Evolutionary conservation across 164 flowering plant genomes (phyloP), one percentile per base, ranked within the genome.

Genomic region (Protea cynaroides): DNA sequence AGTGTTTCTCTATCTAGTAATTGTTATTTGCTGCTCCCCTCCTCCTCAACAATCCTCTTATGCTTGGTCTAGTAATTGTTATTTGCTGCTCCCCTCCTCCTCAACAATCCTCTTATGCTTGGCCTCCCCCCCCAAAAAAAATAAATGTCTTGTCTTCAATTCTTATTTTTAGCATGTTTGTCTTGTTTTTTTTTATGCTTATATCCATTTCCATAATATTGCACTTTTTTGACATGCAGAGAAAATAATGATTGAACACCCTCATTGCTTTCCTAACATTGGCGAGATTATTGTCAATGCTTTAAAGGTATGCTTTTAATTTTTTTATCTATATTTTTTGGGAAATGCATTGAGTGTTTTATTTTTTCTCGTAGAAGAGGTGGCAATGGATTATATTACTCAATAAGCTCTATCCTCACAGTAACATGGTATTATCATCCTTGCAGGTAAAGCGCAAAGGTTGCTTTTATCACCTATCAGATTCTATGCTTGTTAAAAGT

Each of bases 371-470:
- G 21, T 15, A 25, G 17, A 23, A 64, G n/a, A 11, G 23, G 55
- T 1, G 9, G 1, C 46, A 1, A 50, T 50, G 13, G 21, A 17
- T 5, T 6, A 0, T 65, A 17, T 38, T n/a, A 25, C n/a, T 22
- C 15, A 38, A 15, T 36, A 22, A 18, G 15, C 12, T 25, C 25
- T 51, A 19, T 25, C 22, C 4, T 37, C 9, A 37, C 4, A 24
- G 56, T 71, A 50, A 55, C 23, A 24, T 15, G 24, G 24, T 29
- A 53, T 62, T 51, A 21, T 68, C 36, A 60, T 47, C 38, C 15
- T 65, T 59, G 56, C 73, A 91, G 97, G 88, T 88, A 11, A 80
- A 75, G 72, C 84, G 85, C 25, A 81, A 59, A 72, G 75, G 74
- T 8, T 19, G 18, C 49, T 79, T 74, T 46, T 91, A 88, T 73